Evolutionary conservation across 2,329 filamentous ascomycete genomes (phyloP), one percentile per base, ranked within the genome.

Genomic region (Claviceps africana): DNA sequence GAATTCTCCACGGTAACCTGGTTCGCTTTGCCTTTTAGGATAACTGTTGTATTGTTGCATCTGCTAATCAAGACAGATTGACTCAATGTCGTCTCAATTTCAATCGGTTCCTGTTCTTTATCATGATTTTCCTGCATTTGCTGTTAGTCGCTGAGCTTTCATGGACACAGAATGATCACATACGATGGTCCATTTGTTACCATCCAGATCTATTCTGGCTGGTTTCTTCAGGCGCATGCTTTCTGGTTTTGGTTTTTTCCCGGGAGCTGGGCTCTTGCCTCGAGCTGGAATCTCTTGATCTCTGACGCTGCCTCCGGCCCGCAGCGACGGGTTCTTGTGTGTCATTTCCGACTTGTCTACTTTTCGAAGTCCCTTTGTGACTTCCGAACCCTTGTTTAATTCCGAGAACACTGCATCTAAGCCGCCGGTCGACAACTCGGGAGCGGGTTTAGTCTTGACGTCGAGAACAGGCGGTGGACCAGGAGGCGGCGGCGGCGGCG

Each of bases 291-390:
- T 67, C 42, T 73, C 72, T 54, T 74, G 76, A 22, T 76, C 78
- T 30, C 86, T 76, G 3, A 91, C 87, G 2, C 80, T 77, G 13
- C 86, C 85, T 55, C 75, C 74, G 25, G 86, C 79, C 56, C 93
- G 83, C 53, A 98, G 75, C 10, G 83, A 81, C 15, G 93, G 93
- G 70, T 98, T 98, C 75, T 97, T 97, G 72, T 98, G 93, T 55
- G 93, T 98, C 91, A 96, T 96, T 68, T 97, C 78, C 51, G 86
- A 93, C 64, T 84, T 85, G 71, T 96, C 91, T 48, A 98, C 93
- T 74, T 96, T 98, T 59, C 86, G 85, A 37, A 98, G 76, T 33
- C 86, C 83, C 58, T 87, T 82, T 4, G 93, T 98, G 54, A 98
- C 87, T n/a, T 80, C 76, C 55, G 87, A 82, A 53, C 93, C 93